Conservation (phyloP, 306 rosid genomes). For the Trifolium subterraneum region DNA sequence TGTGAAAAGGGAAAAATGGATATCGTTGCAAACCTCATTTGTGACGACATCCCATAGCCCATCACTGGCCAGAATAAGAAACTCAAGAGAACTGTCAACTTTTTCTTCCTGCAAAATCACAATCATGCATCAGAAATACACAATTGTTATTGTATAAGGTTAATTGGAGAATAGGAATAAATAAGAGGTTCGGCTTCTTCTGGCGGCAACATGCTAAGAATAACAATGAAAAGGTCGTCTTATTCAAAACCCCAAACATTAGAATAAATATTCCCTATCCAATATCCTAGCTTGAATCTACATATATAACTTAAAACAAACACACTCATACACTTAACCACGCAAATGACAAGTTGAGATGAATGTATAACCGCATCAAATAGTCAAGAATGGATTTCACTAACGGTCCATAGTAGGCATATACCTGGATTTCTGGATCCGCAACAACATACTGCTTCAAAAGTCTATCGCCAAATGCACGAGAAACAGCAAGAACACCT, state of each 20-base stretch:
- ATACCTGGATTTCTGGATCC: constrained; percentile 97
- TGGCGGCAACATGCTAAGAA: no score
- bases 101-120: constrained; percentile 76
- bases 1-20: constrained; percentile 4
- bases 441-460: constrained; percentile 97
- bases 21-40: constrained; percentile 70
- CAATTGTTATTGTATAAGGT: constrained; percentile 6
- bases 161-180: constrained; percentile 7
- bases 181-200: not conserved
- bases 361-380: not conserved
- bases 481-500: constrained; percentile 99
- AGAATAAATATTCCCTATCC: not conserved
- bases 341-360: not conserved
- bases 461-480: constrained; percentile 96
- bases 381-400: constrained; percentile 21
- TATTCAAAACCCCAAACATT: not conserved
- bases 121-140: constrained; percentile 28
- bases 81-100: constrained; percentile 87
- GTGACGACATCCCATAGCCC: constrained; percentile 98
- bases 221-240: no score
- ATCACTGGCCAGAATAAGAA: constrained; percentile 95
- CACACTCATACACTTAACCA: not conserved
- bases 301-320: not conserved
- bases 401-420: not conserved
- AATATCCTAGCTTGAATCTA: not conserved